Conservation (phyloP, 208 protist species). For the Trichomonas tenax region DNA sequence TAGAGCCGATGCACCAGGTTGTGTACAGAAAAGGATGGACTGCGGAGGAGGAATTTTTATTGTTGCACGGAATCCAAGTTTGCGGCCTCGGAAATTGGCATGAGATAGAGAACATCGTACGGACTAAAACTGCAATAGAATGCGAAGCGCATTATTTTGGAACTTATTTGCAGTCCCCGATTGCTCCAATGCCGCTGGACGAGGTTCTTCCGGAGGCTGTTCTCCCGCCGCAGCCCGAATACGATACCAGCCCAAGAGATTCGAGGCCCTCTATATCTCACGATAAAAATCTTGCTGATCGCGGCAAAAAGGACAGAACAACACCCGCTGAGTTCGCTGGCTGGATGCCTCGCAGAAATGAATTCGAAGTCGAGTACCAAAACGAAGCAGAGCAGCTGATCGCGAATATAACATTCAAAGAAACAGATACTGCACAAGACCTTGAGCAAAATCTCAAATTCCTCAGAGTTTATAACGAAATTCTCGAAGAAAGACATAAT, state of each 20-base stretch:
- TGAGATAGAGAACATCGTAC: background rate
- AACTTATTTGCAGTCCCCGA: background rate
- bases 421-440: background rate
- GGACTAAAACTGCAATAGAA: background rate
- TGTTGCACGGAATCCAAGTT: background rate
- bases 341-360: background rate
- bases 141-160: conserved; percentile 1
- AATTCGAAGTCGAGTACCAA: conserved; percentile 7
- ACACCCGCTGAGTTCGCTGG: conserved; percentile 4
- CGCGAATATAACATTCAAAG: background rate
- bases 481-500: background rate
- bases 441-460: background rate
- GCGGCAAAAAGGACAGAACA: background rate
- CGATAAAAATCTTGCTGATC: background rate
- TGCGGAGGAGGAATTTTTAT: background rate
- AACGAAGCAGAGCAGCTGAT: conserved; percentile 15
- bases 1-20: background rate
- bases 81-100: conserved; percentile 10
- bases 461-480: background rate
- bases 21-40: background rate
- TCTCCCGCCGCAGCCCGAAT: background rate
- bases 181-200: background rate
- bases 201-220: background rate
- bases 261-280: background rate
- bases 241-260: background rate